A percentile compares a stretch with the other conserved stretches of the same genome.
Conservation (phyloP, 2,329 filamentous ascomycete genomes). For the Acarospora socialis region DNA sequence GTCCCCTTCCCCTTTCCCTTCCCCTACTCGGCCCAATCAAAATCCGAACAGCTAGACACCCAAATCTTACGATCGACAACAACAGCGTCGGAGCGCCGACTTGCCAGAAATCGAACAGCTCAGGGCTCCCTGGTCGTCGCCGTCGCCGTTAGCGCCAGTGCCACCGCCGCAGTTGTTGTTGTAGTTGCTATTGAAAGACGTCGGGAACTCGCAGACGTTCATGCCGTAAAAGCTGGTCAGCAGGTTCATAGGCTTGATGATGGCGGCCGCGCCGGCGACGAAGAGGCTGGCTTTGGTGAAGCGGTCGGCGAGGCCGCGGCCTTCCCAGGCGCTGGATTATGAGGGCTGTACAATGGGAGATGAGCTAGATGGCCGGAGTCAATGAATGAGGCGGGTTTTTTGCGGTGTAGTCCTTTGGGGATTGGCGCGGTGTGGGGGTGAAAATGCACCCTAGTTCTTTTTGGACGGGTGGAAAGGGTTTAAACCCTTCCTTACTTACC, state of each 20-base stretch:
- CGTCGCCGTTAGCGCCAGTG: not conserved
- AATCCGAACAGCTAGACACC: conserved; percentile 4
- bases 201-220: conserved; percentile 9
- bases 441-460: too few species aligned
- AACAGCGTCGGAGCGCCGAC: conserved; percentile 5
- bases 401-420: too few species aligned
- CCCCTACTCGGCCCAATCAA: not conserved
- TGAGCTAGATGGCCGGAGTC: conserved; percentile 1
- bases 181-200: too few species aligned
- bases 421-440: too few species aligned
- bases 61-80: conserved; percentile 1
- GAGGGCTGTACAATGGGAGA: conserved; percentile 1
- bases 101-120: conserved; percentile 10
- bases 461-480: too few species aligned
- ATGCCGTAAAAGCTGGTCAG: conserved; percentile 9
- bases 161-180: too few species aligned
- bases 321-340: conserved; percentile 4
- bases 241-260: conserved; percentile 7
- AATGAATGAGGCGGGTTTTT: too few species aligned
- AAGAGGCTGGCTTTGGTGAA: conserved; percentile 8
- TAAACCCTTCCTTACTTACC: too few species aligned
- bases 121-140: too few species aligned
- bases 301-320: conserved; percentile 6
- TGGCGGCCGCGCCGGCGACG: conserved; percentile 4
- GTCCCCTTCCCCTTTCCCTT: not conserved